A percentile compares a stretch with the other conserved stretches of the same genome.
phyloP scores from a whole-genome alignment of 2,329 filamentous ascomycete genomes.

The Colletotrichum trifolii region DNA sequence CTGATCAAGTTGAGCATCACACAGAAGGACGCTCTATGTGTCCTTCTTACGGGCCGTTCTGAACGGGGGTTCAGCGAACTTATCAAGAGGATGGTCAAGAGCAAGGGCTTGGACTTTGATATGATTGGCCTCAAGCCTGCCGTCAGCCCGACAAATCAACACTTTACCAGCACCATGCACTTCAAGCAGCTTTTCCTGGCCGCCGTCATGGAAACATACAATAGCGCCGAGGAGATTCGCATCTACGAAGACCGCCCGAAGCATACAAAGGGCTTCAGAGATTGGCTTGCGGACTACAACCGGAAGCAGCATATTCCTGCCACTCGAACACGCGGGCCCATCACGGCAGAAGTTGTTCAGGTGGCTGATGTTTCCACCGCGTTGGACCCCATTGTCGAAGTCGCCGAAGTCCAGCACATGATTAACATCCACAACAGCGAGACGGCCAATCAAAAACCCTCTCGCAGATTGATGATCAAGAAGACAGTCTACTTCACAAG shows the following conservation, averaged over 20 bases:
- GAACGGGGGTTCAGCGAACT: constrained; percentile 82
- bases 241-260: constrained; percentile 75
- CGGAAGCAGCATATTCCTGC: constrained; percentile 56
- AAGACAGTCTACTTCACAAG: constrained; percentile 92
- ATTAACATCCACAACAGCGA: constrained; percentile 86
- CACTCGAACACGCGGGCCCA: constrained; percentile 67
- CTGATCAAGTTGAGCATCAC: constrained; percentile 83
- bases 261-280: constrained; percentile 83
- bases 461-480: constrained; percentile 74
- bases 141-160: constrained; percentile 82
- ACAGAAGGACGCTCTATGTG: constrained; percentile 85
- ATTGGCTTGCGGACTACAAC: constrained; percentile 86
- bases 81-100: constrained; percentile 81
- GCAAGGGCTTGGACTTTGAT: constrained; percentile 86
- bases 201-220: constrained; percentile 87
- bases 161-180: constrained; percentile 83
- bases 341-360: constrained; percentile 84
- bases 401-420: constrained; percentile 87
- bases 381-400: constrained; percentile 82
- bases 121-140: constrained; percentile 88
- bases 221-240: constrained; percentile 82
- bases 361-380: constrained; percentile 80
- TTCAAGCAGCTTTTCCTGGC: constrained; percentile 92
- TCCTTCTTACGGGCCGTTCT: constrained; percentile 87
- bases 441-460: constrained; percentile 51